Percentiles rank a stretch among this genome's conserved stretches.
These are phyloP conservation scores for Apiospora hydei DNA, from an alignment of 2,329 filamentous ascomycete genomes.

Conservation along the genomic window DNA sequence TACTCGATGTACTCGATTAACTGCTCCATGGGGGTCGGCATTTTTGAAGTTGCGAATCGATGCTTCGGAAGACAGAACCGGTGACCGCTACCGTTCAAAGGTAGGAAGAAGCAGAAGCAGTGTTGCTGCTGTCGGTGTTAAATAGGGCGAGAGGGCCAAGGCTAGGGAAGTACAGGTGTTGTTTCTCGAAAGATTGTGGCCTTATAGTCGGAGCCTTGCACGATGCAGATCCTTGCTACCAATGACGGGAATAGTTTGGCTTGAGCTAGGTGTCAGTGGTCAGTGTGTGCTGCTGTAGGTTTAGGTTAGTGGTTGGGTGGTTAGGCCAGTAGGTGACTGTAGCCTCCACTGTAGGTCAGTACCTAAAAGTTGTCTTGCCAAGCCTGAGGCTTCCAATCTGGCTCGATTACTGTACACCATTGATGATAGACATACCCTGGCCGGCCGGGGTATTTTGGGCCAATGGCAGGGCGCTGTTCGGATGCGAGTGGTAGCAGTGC, in stretches of 20 bases:
- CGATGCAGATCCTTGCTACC: constrained; percentile 7
- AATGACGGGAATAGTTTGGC: constrained; percentile 3
- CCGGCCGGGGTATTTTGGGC: constrained; percentile 1
- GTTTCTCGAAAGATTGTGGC: constrained; percentile 19
- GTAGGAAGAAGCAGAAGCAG: neutral
- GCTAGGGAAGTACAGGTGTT: neutral
- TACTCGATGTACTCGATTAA: constrained; percentile 55
- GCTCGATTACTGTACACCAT: neutral
- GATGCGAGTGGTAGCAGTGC: neutral
- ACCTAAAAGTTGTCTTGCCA: neutral
- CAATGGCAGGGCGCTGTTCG: constrained; percentile 2
- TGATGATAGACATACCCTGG: neutral
- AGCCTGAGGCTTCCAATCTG: neutral
- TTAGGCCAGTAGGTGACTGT: neutral
- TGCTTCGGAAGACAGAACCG: neutral
- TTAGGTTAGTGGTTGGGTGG: neutral
- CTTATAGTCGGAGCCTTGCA: constrained; percentile 13
- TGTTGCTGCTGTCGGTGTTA: constrained; percentile 7
- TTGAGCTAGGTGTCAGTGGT: neutral
- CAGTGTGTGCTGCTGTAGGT: too few species aligned
- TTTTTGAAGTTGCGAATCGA: neutral
- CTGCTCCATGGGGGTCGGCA: constrained; percentile 44
- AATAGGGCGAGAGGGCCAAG: neutral
- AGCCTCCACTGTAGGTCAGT: too few species aligned
- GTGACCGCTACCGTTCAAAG: neutral